These are phyloP conservation scores for Acanthamoeba rhysodes DNA, from an alignment of 208 protist genomes.

Conservation along the genomic window DNA sequence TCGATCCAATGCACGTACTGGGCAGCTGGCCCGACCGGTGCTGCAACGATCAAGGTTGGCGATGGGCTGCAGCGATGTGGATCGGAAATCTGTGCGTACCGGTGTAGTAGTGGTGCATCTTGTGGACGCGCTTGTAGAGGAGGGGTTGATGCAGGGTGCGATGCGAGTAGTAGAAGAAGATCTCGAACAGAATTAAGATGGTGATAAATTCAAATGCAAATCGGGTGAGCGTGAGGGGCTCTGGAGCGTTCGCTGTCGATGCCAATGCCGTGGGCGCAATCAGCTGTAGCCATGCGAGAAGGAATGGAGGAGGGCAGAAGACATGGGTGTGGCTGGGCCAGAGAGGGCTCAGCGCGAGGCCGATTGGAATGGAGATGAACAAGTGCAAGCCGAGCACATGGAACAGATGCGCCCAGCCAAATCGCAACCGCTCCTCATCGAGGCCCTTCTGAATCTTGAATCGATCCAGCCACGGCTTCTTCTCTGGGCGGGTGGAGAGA, in stretches of 20 bases:
- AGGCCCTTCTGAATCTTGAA: constrained; percentile 43
- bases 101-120: constrained; percentile 40
- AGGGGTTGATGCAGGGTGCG: neutral
- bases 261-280: neutral
- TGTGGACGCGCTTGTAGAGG: constrained; percentile 7
- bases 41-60: neutral
- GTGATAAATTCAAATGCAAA: neutral
- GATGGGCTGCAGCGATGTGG: neutral
- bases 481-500: neutral
- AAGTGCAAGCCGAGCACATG: neutral
- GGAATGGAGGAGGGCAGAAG: neutral
- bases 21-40: neutral
- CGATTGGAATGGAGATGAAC: neutral
- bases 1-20: constrained; percentile 21
- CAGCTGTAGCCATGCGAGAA: neutral
- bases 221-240: neutral
- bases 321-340: neutral
- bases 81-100: neutral
- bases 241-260: neutral
- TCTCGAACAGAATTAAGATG: constrained; percentile 32
- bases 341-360: neutral
- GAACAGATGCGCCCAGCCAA: neutral
- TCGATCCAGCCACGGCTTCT: neutral
- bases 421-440: neutral
- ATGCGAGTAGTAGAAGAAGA: constrained; percentile 55